phyloP scores from a whole-genome alignment of 768 basidiomycete species.

The Lentinula sp. region DNA sequence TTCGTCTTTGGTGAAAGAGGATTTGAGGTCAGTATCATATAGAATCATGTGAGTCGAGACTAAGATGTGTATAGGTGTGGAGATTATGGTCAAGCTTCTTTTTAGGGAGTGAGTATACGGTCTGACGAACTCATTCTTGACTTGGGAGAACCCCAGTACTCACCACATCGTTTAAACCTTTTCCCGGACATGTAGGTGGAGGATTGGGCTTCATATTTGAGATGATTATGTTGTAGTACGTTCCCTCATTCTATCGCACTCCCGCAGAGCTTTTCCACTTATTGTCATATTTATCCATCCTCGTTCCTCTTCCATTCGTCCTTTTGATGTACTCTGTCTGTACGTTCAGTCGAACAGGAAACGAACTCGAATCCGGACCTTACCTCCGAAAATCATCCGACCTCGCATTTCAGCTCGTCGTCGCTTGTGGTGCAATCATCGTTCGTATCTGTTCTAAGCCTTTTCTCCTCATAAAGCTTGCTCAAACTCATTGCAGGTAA shows the following conservation, averaged over 20 bases:
- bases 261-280: not conserved
- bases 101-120: conserved; percentile 43
- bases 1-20: conserved; percentile 29
- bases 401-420: conserved; percentile 67
- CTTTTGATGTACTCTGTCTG: too few relatives aligned
- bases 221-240: conserved; percentile 65
- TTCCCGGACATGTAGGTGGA: conserved; percentile 10
- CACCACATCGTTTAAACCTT: not conserved
- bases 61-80: conserved; percentile 49
- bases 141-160: not conserved
- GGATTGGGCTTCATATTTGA: conserved; percentile 58
- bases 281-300: too few relatives aligned
- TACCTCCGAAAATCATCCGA: conserved; percentile 63
- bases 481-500: conserved; percentile 19
- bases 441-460: conserved; percentile 32
- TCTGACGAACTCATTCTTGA: conserved; percentile 19
- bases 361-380: conserved; percentile 57
- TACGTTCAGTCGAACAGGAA: conserved; percentile 50
- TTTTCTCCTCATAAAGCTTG: not conserved
- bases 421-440: conserved; percentile 50
- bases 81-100: conserved; percentile 71
- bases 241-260: conserved; percentile 6
- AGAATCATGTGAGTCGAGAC: not conserved
- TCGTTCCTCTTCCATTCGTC: too few relatives aligned
- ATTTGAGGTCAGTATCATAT: conserved; percentile 42